Evolutionary conservation across 2,329 filamentous ascomycete genomes (phyloP).

Genomic region (Pseudogymnoascus sp.): DNA sequence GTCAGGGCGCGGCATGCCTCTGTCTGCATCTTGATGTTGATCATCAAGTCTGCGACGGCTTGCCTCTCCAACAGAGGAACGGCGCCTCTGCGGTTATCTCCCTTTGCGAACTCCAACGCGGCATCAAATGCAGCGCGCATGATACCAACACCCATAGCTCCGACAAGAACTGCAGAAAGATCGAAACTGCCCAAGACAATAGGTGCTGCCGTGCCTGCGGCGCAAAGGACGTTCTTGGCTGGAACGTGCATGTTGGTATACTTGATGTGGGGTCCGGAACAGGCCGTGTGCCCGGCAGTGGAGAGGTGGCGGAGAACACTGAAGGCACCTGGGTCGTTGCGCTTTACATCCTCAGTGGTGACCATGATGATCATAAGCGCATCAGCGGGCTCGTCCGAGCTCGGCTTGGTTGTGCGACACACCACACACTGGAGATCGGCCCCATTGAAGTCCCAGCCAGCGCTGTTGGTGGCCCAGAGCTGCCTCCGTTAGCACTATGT

Average conservation of each 20-base stretch:
- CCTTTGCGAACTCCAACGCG: conserved; percentile 42
- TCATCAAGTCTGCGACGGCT: conserved; percentile 43
- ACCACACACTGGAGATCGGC: conserved; percentile 45
- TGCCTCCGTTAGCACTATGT: conserved; percentile 16
- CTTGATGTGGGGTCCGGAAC: conserved; percentile 40
- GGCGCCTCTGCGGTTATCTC: conserved; percentile 37
- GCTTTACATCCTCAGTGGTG: conserved; percentile 39
- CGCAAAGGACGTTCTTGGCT: conserved; percentile 37
- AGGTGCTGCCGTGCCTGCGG: conserved; percentile 35
- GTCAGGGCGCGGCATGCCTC: conserved; percentile 43
- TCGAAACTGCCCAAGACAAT: conserved; percentile 39
- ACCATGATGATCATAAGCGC: conserved; percentile 43
- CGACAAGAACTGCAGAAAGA: conserved; percentile 39
- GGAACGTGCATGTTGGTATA: conserved; percentile 43
- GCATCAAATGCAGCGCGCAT: conserved; percentile 47
- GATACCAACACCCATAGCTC: conserved; percentile 46
- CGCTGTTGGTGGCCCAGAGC: conserved; percentile 48
- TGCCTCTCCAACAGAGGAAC: conserved; percentile 40
- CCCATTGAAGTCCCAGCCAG: conserved; percentile 45
- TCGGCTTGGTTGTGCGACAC: conserved; percentile 34
- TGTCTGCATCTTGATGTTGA: conserved; percentile 43
- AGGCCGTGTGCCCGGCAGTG: conserved; percentile 40
- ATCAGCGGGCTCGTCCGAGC: conserved; percentile 25
- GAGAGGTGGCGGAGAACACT: conserved; percentile 38
- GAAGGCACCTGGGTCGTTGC: conserved; percentile 37